A percentile compares a stretch with the other conserved stretches of the same genome.
phyloP scores from a whole-genome alignment of 2,329 filamentous ascomycete genomes.

The Cordyceps fumosorosea region DNA sequence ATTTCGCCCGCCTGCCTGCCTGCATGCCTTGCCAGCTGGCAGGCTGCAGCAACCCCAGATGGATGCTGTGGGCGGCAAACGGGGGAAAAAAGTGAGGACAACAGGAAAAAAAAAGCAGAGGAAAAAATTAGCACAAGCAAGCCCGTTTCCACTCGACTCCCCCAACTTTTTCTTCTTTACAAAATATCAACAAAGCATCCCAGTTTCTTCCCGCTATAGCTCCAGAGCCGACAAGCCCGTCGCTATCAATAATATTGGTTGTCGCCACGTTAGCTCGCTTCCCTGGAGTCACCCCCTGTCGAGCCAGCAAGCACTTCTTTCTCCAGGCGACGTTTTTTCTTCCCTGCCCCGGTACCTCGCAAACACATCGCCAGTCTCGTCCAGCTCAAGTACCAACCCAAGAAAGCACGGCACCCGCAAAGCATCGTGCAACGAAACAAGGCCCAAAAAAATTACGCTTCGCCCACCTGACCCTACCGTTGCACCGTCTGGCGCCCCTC shows the following conservation, averaged over 20 bases:
- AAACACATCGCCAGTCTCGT: background rate
- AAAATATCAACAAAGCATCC: slow-evolving; percentile 5
- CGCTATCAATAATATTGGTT: background rate
- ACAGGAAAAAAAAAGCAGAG: background rate
- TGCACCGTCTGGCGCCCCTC: background rate
- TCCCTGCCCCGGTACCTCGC: background rate
- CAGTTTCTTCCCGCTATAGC: background rate
- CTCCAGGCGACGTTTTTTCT: background rate
- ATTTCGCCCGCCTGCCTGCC: background rate
- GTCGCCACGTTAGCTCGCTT: background rate
- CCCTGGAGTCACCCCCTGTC: background rate
- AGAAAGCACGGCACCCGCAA: background rate
- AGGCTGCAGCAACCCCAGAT: background rate
- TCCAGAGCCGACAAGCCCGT: background rate
- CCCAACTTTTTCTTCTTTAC: background rate
- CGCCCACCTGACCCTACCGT: slow-evolving; percentile 5
- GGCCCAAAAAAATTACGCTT: background rate
- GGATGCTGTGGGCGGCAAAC: background rate
- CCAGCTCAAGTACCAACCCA: background rate
- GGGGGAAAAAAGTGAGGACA: background rate
- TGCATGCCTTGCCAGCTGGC: slow-evolving; percentile 9
- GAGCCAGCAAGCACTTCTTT: background rate
- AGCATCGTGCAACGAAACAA: background rate
- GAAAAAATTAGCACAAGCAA: background rate
- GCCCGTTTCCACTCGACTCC: background rate